These are phyloP conservation scores for Aureobasidium pullulans DNA, from an alignment of 2,329 filamentous ascomycete species.

Conservation along the genomic window DNA sequence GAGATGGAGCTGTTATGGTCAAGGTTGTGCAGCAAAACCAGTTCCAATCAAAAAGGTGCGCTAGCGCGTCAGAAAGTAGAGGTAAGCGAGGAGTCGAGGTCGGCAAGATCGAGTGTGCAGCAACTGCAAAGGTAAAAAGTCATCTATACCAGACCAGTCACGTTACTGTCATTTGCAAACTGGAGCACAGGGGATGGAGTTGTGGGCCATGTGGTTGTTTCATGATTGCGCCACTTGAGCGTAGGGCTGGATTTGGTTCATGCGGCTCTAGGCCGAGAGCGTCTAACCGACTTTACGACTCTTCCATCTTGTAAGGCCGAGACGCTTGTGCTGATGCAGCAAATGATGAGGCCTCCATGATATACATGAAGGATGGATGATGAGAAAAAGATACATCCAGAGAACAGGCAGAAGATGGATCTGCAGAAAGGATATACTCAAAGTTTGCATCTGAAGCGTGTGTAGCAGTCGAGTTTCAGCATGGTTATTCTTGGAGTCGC, in stretches of 20 bases:
- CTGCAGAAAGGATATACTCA: neutral
- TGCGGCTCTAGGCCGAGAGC: neutral
- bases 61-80: conserved; percentile 2
- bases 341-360: neutral
- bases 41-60: neutral
- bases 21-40: neutral
- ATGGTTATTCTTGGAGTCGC: neutral
- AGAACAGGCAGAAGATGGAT: neutral
- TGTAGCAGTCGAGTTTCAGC: conserved; percentile 1
- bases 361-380: too few species aligned
- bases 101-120: neutral
- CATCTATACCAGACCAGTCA: conserved; percentile 10
- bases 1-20: neutral
- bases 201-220: conserved; percentile 9
- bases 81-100: neutral
- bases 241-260: neutral
- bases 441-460: neutral
- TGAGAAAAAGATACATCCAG: too few species aligned
- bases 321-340: neutral
- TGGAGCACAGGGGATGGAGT: neutral
- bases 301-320: neutral
- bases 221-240: conserved; percentile 8
- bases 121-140: neutral
- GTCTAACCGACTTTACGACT: conserved; percentile 1
- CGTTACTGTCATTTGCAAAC: neutral